Evolutionary conservation across 2,329 filamentous ascomycete species (phyloP), one percentile per base, ranked within the genome.

Genomic region (Beauveria scarabaeidicola): DNA sequence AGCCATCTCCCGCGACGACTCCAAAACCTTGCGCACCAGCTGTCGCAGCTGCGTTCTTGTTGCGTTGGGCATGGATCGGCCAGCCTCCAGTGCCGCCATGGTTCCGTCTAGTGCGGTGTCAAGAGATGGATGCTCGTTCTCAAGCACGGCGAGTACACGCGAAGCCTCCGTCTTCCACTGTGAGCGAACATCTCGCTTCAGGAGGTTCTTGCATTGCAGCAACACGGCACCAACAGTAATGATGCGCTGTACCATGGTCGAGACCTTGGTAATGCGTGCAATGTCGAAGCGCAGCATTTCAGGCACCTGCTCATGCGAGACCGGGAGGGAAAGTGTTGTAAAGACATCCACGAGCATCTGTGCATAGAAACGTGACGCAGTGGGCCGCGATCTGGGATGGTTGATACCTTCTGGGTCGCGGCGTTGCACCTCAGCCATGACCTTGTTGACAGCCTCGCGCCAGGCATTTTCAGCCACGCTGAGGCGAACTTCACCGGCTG

Each of bases 161-260:
- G 78, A 76, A 0, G 88, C 87, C 72, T 92, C 87, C 25, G 78
- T 82, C 71, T 87, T 90, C 90, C 90, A 94, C 21, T 87, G 84
- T 13, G 82, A 82, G 48, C 90, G 84, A 3, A 91, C 88, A 67
- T 93, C 89, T 17, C 90, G 84, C 73, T 91, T 92, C 36, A 94
- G 80, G 8, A 93, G 77, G 65, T 91, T 93, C 76, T 94, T 94
- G 71, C 87, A 88, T 55, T 91, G 90, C 15, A 93, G 75, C 29
- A 92, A 76, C 52, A 93, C 87, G 0, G 89, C 87, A 1, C 87
- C 88, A 3, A 88, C 82, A 1, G 88, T 88, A 23, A 89, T 82
- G 65, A 93, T 86, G 48, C 84, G 81, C 50, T 74, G 73, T 0
- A 75, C 67, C 64, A 66, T 72, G 21, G 63, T 68, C 0, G 74